Conservation (phyloP, 345 rosid species). For the Aegle marmelos region DNA sequence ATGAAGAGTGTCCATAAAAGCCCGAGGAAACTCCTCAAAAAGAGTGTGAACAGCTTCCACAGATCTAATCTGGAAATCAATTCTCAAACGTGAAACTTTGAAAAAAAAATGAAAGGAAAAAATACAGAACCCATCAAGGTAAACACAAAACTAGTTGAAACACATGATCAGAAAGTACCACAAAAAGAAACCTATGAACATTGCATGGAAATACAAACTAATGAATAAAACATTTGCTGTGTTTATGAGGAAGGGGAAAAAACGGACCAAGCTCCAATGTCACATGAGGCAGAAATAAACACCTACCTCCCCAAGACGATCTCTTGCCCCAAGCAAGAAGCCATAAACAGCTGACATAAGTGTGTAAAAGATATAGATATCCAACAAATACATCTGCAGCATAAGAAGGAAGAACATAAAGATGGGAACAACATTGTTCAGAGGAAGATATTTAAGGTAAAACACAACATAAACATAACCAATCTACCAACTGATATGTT, state of each 20-base stretch:
- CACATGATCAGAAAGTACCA: not conserved
- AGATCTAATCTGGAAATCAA: constrained; percentile 73
- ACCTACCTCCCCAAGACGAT: constrained; percentile 93
- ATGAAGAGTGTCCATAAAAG: constrained; percentile 73
- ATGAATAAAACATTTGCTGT: constrained; percentile 11
- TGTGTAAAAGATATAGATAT: constrained; percentile 79
- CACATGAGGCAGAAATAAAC: not conserved
- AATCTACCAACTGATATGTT: not conserved
- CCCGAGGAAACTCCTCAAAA: constrained; percentile 88
- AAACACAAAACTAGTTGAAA: not conserved
- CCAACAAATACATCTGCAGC: constrained; percentile 84
- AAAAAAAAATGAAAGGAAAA: not conserved
- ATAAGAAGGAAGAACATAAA: constrained; percentile 9
- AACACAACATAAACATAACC: not conserved
- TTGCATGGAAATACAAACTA: not conserved
- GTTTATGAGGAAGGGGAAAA: not conserved
- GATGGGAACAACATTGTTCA: not conserved
- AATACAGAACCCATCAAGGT: not conserved
- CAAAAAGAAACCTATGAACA: not conserved
- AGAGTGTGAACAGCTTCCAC: constrained; percentile 78
- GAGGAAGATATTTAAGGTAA: not conserved
- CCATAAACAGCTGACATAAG: constrained; percentile 83
- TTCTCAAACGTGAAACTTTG: constrained; percentile 8
- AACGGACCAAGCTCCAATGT: not conserved
- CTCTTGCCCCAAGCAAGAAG: constrained; percentile 95